These are phyloP conservation scores for Neocucurbitaria cava DNA, from an alignment of 2,329 filamentous ascomycete species.

Conservation along the genomic window DNA sequence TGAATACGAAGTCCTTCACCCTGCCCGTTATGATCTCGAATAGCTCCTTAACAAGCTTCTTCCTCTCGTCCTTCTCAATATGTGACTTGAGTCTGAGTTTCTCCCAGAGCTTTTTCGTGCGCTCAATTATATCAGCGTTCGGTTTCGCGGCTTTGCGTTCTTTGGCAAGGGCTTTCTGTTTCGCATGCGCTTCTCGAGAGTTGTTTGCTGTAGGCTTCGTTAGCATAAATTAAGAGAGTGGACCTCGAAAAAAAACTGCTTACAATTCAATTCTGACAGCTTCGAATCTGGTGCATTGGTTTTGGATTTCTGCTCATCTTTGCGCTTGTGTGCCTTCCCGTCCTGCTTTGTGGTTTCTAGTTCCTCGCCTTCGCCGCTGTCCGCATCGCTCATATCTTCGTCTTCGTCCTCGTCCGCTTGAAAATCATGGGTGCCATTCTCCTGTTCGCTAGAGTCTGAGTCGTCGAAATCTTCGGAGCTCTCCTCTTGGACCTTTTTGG, in stretches of 20 bases:
- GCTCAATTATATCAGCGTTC: constrained; percentile 84
- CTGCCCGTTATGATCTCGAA: constrained; percentile 90
- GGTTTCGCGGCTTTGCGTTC: constrained; percentile 94
- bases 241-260: background rate
- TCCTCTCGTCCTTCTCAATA: constrained; percentile 85
- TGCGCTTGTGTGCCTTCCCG: constrained; percentile 30
- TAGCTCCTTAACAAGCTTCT: constrained; percentile 85
- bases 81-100: constrained; percentile 90
- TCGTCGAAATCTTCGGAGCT: constrained; percentile 43
- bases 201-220: constrained; percentile 65
- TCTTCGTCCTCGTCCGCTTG: constrained; percentile 38
- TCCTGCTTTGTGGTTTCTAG: constrained; percentile 19
- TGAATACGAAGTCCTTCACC: constrained; percentile 95
- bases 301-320: constrained; percentile 36
- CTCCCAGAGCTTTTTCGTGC: constrained; percentile 98
- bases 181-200: constrained; percentile 84
- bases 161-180: constrained; percentile 86
- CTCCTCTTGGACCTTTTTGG: constrained; percentile 38
- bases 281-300: constrained; percentile 27
- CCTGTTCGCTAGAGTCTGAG: constrained; percentile 45
- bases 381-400: constrained; percentile 29
- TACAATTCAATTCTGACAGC: constrained; percentile 39
- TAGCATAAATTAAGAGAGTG: constrained; percentile 12
- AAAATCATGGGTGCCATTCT: constrained; percentile 47
- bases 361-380: constrained; percentile 22